Evolutionary conservation across 2,329 filamentous ascomycete species (phyloP).

Genomic region (Lachnellula willkommii): DNA sequence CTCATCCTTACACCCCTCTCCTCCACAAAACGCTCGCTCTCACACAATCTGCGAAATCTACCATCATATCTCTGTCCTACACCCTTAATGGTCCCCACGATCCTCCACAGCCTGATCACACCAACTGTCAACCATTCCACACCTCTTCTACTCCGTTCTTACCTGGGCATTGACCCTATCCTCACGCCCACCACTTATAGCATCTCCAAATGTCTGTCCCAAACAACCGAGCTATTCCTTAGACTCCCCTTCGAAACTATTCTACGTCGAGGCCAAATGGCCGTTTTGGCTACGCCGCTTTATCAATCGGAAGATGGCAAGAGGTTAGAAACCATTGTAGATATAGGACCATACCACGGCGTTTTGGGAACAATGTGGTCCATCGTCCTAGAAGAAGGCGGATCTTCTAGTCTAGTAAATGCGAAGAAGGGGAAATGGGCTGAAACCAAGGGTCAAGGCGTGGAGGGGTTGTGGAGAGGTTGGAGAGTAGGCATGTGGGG

Average conservation of each 20-base stretch:
- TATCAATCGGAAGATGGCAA: constrained; percentile 8
- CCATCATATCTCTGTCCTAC: constrained; percentile 71
- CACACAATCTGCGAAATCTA: constrained; percentile 64
- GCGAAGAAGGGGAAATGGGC: constrained; percentile 15
- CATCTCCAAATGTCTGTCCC: constrained; percentile 74
- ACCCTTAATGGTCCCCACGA: constrained; percentile 71
- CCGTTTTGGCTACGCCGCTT: constrained; percentile 46
- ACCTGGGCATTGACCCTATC: constrained; percentile 76
- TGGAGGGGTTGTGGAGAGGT: constrained; percentile 51
- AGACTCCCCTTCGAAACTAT: constrained; percentile 91
- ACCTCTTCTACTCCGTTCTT: constrained; percentile 79
- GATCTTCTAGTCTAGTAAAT: neutral
- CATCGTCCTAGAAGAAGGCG: constrained; percentile 78
- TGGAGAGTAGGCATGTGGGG: constrained; percentile 56
- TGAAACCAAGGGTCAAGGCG: constrained; percentile 43
- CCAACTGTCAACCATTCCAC: constrained; percentile 76
- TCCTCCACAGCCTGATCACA: constrained; percentile 80
- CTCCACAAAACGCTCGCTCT: constrained; percentile 70
- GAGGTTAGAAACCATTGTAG: constrained; percentile 68
- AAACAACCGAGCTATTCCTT: constrained; percentile 73
- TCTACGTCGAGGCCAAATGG: constrained; percentile 79
- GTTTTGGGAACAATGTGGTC: constrained; percentile 86
- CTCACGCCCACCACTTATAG: constrained; percentile 77
- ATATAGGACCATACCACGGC: constrained; percentile 76
- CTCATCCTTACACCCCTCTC: constrained; percentile 80